A percentile compares a stretch with the other conserved stretches of the same genome.
Evolutionary conservation across 768 basidiomycete species (phyloP).

Genomic region (Termitomyces sp.): DNA sequence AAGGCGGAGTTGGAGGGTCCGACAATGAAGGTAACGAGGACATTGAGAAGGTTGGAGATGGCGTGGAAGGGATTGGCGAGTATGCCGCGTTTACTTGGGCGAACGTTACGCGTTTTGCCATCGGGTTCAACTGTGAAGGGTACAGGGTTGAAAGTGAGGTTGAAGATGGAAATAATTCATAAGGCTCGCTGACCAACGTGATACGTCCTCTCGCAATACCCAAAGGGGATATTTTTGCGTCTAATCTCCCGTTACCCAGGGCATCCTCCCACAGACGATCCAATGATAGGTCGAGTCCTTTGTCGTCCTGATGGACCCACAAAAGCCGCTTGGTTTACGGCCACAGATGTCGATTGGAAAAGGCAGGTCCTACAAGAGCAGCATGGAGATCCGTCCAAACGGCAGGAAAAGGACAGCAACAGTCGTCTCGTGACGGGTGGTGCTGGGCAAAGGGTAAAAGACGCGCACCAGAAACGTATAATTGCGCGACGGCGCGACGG

Average conservation of each 20-base stretch:
- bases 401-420: neutral
- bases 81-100: slow-evolving; percentile 31
- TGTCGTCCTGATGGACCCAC: slow-evolving; percentile 1
- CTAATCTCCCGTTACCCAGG: slow-evolving; percentile 1
- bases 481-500: neutral
- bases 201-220: slow-evolving; percentile 2
- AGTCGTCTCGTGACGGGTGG: slow-evolving; percentile 3
- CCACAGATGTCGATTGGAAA: neutral
- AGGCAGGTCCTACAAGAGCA: slow-evolving; percentile 5
- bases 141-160: slow-evolving; percentile 11
- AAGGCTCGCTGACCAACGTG: neutral
- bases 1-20: slow-evolving; percentile 29
- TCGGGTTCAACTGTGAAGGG: slow-evolving; percentile 12
- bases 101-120: slow-evolving; percentile 39
- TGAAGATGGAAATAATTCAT: slow-evolving; percentile 6
- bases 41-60: slow-evolving; percentile 32
- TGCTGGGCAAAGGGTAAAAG: slow-evolving; percentile 8
- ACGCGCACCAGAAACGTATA: neutral
- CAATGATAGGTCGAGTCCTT: neutral
- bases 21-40: slow-evolving; percentile 21
- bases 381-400: neutral
- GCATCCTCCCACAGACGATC: slow-evolving; percentile 3
- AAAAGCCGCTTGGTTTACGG: neutral
- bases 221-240: slow-evolving; percentile 10
- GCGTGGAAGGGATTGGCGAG: slow-evolving; percentile 27